Evolutionary conservation across 148 eudicot genomes (phyloP), one percentile per base, ranked within the genome.

Genomic region (Vaccinium corymbosum): DNA sequence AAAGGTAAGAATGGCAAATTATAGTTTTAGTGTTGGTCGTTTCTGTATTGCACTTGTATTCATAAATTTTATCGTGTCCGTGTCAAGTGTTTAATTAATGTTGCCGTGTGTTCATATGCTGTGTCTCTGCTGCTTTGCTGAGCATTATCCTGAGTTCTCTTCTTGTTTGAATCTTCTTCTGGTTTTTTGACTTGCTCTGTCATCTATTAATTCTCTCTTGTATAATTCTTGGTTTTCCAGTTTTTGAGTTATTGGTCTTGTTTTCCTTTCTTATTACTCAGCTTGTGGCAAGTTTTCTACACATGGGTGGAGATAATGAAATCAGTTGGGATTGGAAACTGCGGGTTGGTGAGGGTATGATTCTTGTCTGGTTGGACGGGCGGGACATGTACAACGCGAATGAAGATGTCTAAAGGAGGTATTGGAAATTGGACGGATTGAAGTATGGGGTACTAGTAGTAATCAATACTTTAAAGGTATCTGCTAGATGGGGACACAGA

Each of bases 291-390:
- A 56, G 19, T 7, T 56, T 56, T 56, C 61, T 83, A 79, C 84
- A 78, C 81, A 77, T 82, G 83, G 78, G 84, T 78, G 88, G 85
- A 80, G 83, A 79, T 84, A 81, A 86, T 81, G 77, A 29, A 66
- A 73, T 81, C 84, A 71, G 74, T 81, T 56, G 83, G 85, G 84
- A 86, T 81, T 7, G 49, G 81, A 64, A 80, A 83, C 55, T 85
- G 84, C 81, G 42, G 80, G 77, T 38, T 75, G 85, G 38, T 38
- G 80, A 56, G 82, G 32, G 64, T 79, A 32, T 29, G 79, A 50
- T 71, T 84, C 42, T 85, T 81, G 76, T 71, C 87, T 87, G 87
- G 84, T 80, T 74, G 82, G 83, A 80, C 82, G 80, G 85, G 77
- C 83, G 50, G 75, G 88, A 78, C 16, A 35, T 35, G 38, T 35